phyloP scores from a whole-genome alignment of 2,329 filamentous ascomycete species.

The Botrytis deweyae region DNA sequence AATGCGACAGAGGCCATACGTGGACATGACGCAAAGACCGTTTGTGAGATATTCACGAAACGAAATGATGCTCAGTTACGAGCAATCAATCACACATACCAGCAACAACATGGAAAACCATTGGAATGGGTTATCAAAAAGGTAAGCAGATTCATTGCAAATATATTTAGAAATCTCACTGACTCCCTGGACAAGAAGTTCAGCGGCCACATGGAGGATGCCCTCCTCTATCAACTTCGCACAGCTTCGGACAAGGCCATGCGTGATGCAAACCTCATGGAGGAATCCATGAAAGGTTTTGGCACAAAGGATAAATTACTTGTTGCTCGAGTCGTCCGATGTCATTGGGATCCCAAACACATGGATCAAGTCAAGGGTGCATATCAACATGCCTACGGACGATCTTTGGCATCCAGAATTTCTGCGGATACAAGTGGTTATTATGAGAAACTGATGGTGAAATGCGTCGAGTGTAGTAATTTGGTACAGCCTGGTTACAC shows the following conservation, averaged over 20 bases:
- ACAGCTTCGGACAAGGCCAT: slow-evolving; percentile 77
- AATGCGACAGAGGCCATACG: slow-evolving; percentile 71
- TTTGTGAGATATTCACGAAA: slow-evolving; percentile 74
- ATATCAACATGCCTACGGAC: slow-evolving; percentile 70
- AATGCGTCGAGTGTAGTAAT: slow-evolving; percentile 16
- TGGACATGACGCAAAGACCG: slow-evolving; percentile 66
- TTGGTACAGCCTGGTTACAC: slow-evolving; percentile 11
- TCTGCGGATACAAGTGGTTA: slow-evolving; percentile 82
- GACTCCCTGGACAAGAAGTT: slow-evolving; percentile 58
- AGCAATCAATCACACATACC: slow-evolving; percentile 75
- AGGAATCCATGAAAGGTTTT: slow-evolving; percentile 80
- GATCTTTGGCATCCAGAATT: slow-evolving; percentile 67
- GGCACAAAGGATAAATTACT: slow-evolving; percentile 86
- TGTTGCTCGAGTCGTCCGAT: slow-evolving; percentile 71
- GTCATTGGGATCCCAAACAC: slow-evolving; percentile 78
- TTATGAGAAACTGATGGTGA: slow-evolving; percentile 74
- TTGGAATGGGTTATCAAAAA: slow-evolving; percentile 74
- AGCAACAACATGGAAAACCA: slow-evolving; percentile 66
- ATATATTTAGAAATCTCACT: slow-evolving; percentile 15
- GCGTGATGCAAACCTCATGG: slow-evolving; percentile 79
- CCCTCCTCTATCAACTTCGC: slow-evolving; percentile 75
- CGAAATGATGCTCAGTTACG: slow-evolving; percentile 81
- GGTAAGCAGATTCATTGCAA: slow-evolving; percentile 43
- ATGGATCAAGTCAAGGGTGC: slow-evolving; percentile 76
- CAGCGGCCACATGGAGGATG: slow-evolving; percentile 87